A percentile compares a stretch with the other conserved stretches of the same genome.
Conservation (phyloP, 345 rosid genomes). For the Euphorbia peplus region DNA sequence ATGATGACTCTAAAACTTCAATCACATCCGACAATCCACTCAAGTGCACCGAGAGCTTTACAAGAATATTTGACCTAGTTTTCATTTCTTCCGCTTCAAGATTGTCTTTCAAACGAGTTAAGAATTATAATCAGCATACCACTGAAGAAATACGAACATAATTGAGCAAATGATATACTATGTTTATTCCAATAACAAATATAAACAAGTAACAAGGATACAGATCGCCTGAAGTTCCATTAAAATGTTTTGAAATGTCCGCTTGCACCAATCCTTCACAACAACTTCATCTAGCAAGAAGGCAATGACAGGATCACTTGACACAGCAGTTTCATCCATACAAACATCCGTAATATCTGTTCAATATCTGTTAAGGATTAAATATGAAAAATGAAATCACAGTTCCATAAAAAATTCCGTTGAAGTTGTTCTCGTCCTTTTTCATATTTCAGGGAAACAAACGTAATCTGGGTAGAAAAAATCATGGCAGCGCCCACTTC, state of each 20-base stretch:
- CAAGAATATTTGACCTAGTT: constrained; percentile 47
- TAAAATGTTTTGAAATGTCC: constrained; percentile 54
- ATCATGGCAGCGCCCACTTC: neutral
- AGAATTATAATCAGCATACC: constrained; percentile 18
- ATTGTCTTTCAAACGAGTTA: constrained; percentile 55
- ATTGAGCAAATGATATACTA: neutral
- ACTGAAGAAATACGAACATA: neutral
- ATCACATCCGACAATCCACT: constrained; percentile 67
- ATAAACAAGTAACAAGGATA: constrained; percentile 52
- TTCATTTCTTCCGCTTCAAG: constrained; percentile 60
- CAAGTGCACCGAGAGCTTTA: constrained; percentile 54
- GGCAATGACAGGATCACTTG: constrained; percentile 89
- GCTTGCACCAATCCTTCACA: constrained; percentile 97
- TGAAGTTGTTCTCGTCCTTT: neutral
- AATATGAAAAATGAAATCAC: constrained; percentile 10
- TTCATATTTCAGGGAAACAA: constrained; percentile 5
- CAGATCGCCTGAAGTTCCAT: constrained; percentile 67
- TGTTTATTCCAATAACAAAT: constrained; percentile 11
- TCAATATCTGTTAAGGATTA: constrained; percentile 47
- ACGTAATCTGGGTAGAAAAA: neutral
- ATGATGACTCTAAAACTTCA: constrained; percentile 79
- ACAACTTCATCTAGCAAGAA: constrained; percentile 99
- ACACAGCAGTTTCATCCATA: constrained; percentile 98
- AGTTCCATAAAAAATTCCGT: neutral
- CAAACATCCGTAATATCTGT: constrained; percentile 92